Evolutionary conservation across 2,329 filamentous ascomycete genomes (phyloP), one percentile per base, ranked within the genome.

Genomic region (Cladophialophora carrionii): DNA sequence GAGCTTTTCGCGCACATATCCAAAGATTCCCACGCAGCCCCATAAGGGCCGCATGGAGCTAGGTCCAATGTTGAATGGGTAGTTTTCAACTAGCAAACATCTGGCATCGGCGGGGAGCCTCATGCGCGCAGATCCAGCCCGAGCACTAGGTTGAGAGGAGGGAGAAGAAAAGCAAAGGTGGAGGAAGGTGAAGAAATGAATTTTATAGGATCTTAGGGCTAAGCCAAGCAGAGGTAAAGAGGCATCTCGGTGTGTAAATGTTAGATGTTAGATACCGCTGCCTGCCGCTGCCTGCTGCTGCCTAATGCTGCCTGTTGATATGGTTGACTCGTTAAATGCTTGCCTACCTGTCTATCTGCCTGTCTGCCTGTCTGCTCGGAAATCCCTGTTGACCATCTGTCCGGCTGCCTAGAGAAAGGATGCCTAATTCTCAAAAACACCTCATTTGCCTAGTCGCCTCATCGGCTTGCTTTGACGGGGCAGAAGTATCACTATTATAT

Each of bases 21-120:
- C 48, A 51, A 51, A 51, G 20, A 51, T 51, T 51, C 22, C 24
- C 48, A 51, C 24, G 4, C 10, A 20, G 48, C 4, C 20, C 48
- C 24, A 51, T 2, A 12, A 17, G 17, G 37, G 10, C 48, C 24
- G 17, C 9, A 20, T 29, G 48, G 26, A 51, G 48, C 24, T 12
- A 4, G 24, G 22, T 26, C 22, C 12, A 49, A 24, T 4, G 20
- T 8, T 49, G 34, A 43, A 43, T 3, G 3, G 22, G 22, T 26
- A 51, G 48, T 51, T 51, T 51, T 51, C 48, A 51, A 51, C 20
- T 26, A 26, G 48, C 48, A 51, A 51, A 4, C 5, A 26, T 51
- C 48, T 51, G 48, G 48, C 48, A 51, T 51, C 48, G 24, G 48
- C 48, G 12, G 20, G n/a, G 9, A 22, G 48, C 48, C 48, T 51